Percentiles rank a stretch among this genome's conserved stretches.
phyloP scores from a whole-genome alignment of 139 green algal genomes.

The Tetradesmus obliquus region DNA sequence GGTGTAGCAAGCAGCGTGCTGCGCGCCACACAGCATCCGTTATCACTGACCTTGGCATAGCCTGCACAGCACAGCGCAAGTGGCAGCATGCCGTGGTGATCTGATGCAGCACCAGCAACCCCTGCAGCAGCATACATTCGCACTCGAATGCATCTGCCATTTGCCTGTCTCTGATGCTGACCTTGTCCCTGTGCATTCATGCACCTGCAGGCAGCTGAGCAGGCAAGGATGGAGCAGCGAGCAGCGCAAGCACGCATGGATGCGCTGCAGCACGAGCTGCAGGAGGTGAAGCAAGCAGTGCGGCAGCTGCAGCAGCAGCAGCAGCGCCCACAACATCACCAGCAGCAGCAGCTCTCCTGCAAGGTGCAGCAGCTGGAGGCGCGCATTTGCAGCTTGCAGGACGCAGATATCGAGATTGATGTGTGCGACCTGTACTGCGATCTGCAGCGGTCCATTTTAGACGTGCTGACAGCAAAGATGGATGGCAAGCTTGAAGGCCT shows the following conservation, averaged over 20 bases:
- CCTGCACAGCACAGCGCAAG: background rate
- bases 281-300: background rate
- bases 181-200: background rate
- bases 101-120: background rate
- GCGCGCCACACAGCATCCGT: no score
- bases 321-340: background rate
- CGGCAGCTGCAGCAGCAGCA: background rate
- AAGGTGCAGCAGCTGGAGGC: constrained; percentile 6
- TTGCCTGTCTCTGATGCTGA: background rate
- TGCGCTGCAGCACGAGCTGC: background rate
- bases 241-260: background rate
- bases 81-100: background rate
- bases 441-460: background rate
- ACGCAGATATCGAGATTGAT: background rate
- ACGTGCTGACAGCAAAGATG: background rate
- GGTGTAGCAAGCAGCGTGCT: no score
- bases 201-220: background rate
- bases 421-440: background rate
- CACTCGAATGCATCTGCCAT: background rate
- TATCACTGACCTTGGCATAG: background rate
- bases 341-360: background rate
- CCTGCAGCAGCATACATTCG: background rate
- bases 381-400: background rate
- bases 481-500: background rate
- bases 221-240: constrained; percentile 12